Conservation (phyloP, 495 filamentous ascomycete species). For the Pseudomonodictys pantanalensis region DNA sequence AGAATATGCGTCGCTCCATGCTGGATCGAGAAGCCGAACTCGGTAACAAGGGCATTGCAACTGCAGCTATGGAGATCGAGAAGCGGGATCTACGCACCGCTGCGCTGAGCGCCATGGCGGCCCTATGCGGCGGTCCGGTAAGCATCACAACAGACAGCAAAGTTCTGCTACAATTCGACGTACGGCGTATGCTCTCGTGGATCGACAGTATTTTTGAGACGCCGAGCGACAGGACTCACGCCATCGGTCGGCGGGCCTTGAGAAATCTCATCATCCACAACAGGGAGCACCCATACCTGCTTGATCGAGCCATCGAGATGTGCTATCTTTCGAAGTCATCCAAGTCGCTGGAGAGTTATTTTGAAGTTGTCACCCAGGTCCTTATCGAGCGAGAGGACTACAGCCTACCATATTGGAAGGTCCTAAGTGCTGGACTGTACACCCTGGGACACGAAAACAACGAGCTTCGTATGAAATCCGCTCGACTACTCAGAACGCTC, state of each 20-base stretch:
- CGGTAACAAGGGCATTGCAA: constrained; percentile 68
- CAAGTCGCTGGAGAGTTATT: constrained; percentile 91
- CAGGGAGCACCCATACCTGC: constrained; percentile 72
- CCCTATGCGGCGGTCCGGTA: constrained; percentile 85
- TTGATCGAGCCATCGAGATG: constrained; percentile 81
- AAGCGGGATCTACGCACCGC: constrained; percentile 87
- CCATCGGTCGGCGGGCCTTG: constrained; percentile 85
- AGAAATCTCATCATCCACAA: constrained; percentile 92
- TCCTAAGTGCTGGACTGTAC: constrained; percentile 81
- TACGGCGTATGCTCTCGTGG: constrained; percentile 89
- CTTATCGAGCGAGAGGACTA: constrained; percentile 77
- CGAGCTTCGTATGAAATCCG: constrained; percentile 82
- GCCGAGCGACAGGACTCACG: constrained; percentile 81
- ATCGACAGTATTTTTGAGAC: constrained; percentile 91
- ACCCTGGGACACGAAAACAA: constrained; percentile 87
- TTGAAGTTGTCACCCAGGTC: constrained; percentile 85
- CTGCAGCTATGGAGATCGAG: constrained; percentile 92
- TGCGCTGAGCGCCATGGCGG: constrained; percentile 91
- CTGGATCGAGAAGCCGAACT: constrained; percentile 63
- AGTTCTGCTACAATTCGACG: constrained; percentile 81
- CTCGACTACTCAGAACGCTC: constrained; percentile 73
- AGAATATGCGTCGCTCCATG: constrained; percentile 78
- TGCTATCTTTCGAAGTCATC: constrained; percentile 77
- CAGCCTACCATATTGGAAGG: constrained; percentile 81
- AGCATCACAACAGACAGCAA: constrained; percentile 82